Evolutionary conservation across 257 asterid species (phyloP), one percentile per base, ranked within the genome.

Genomic region (Scutellaria baicalensis): DNA sequence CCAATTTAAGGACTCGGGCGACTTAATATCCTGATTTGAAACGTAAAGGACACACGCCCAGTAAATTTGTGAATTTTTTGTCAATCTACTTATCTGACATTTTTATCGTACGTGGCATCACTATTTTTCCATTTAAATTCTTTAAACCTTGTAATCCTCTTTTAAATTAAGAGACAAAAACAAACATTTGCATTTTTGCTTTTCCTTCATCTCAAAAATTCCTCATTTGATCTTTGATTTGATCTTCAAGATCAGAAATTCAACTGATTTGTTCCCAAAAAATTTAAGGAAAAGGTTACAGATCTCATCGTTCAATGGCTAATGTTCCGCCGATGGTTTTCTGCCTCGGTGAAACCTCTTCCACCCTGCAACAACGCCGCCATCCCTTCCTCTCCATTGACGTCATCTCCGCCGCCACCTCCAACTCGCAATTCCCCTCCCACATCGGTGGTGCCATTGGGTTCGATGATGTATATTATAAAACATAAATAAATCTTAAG

Each of bases 361-460:
- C 83, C 56, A 80, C 68, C 27, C 11, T 80, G 6, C 84, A 79
- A 16, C 90, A 87, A 76, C 65, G 77, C 88, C 36, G 58, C 75
- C 56, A 80, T 87, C 35, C 92, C 94, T 89, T 89, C 82, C 84
- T 87, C 78, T 85, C 96, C n/a, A 85, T 89, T 73, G 96, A 89
- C 69, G 68, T 85, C 43, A 77, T 75, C 23, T 84, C 89, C 33
- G 89, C 85, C 36, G 77, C 89, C 0, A 85, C 89, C 9, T 78
- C 91, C 65, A 71, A 87, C 16, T 85, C 87, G 0, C 90, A 82
- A 35, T 83, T 80, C 73, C 69, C 83, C 12, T 20, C 82, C 72
- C 33, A 68, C 33, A 74, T 78, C 63, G 70, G 77, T 71, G 79
- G 83, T 9, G 75, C 75, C 6, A 39, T 45, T 3, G 81, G 82